Base-by-base conservation (phyloP, 2,329 filamentous ascomycete species). In the Sporothrix protearum region DNA sequence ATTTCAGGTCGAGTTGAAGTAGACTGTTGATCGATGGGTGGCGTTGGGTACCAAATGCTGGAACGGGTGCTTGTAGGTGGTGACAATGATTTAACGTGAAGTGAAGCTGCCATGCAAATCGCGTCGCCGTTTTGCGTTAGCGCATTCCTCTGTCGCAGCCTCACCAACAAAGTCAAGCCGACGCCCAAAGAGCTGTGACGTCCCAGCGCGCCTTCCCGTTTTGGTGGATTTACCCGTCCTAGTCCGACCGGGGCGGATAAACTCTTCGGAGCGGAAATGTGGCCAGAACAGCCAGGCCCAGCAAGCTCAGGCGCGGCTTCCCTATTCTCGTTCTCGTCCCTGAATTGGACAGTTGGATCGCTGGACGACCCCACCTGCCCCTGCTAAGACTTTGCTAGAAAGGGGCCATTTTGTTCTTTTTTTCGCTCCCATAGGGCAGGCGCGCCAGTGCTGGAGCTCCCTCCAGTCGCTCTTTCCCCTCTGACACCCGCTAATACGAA, bases 221-320 rank as follows among this genome's bases (percentile, higher is more conserved):
- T 14, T 45, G 45, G 36, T 45, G 30, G 16, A 30, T 28, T 19
- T 42, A 30, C n/a, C 47, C 30, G 66, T n/a, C 33, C 66, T 16
- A 61, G 12, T n/a, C 14, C 9, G 42, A 8, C 30, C 70, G 71
- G 71, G 45, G 45, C 74, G 78, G 79, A 77, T 76, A 75, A 79
- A 80, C 76, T 68, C 14, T 51, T 76, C 79, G 78, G 79, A 78
- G 78, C 73, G 76, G 73, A 74, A 76, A 76, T 74, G 76, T 79
- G 77, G 77, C 76, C 78, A 77, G 75, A 72, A 51, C 57, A 10
- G 14, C 55, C 28, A n/a, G 25, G 45, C 66, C 9, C 7, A 5
- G 19, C 19, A 2, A n/a, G n/a, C 28, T 28, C 14, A 51, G 64
- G 64, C 45, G 63, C 63, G 45, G n/a, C 66, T 55, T 68, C 45